Evolutionary conservation across 148 eudicot species (phyloP), one percentile per base, ranked within the genome.

Genomic region (Fallopia convolvulus): DNA sequence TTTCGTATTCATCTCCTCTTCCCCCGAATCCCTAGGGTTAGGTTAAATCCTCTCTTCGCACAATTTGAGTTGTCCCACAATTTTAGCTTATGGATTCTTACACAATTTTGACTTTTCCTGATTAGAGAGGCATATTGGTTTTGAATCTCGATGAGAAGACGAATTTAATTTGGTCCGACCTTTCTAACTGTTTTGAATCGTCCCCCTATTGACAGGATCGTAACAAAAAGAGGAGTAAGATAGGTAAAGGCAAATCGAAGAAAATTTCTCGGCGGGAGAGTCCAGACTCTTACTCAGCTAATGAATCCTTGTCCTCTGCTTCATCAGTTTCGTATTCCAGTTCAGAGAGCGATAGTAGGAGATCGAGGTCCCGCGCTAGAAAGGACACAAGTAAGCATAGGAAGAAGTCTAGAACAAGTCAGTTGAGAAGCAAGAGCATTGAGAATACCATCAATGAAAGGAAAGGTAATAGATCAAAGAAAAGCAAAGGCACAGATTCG

Each of bases 141-240:
- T 20, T 72, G 71, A 33, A 17, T 56, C 26, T 68, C 21, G 41
- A 68, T 33, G 5, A 40, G 46, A 32, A 44, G 46, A 36, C 12
- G 7, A 18, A 21, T 41, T 15, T 15, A 72, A 32, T 48, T 30
- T 41, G 55, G 30, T 14, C 9, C 47, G 42, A 18, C 32, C 5
- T 70, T 32, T 30, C 17, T 3, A 63, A 32, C 32, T 68, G 72
- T 68, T 68, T 41, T 72, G 48, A 74, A 30, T 49, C 40, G 33
- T 46, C 13, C 26, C n/a, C 52, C 21, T 1, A 53, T 63, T n/a
- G 46, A 83, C 87, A 92, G 97, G 84, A 79, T 70, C 82, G 48
- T 76, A 79, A 83, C 81, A 93, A 83, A 87, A 91, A 87, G 86
- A 88, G 52, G 77, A 87, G 78, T 81, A 87, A 70, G 73, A 79